Evolutionary conservation across 2,329 filamentous ascomycete genomes (phyloP).

Genomic region (Thermoascus crustaceus): DNA sequence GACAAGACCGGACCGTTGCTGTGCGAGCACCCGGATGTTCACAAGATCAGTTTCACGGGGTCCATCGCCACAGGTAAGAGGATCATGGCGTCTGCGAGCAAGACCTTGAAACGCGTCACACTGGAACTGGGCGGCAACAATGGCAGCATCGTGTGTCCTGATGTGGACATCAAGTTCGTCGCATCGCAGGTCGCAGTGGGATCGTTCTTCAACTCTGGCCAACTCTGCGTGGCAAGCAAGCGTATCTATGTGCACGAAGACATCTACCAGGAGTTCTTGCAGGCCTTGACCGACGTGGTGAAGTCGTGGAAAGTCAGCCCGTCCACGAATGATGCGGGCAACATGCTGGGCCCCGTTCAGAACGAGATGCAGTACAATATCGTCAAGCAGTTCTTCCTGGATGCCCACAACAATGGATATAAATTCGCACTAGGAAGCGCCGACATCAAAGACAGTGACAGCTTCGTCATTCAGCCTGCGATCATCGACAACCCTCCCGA

Average conservation of each 20-base stretch:
- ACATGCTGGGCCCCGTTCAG: conserved; percentile 52
- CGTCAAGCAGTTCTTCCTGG: conserved; percentile 46
- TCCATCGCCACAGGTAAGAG: conserved; percentile 44
- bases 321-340: conserved; percentile 26
- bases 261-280: conserved; percentile 44
- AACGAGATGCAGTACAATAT: conserved; percentile 55
- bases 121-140: conserved; percentile 51
- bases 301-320: conserved; percentile 16
- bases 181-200: conserved; percentile 34
- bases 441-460: conserved; percentile 29
- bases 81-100: conserved; percentile 43
- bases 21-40: conserved; percentile 47
- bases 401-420: conserved; percentile 46
- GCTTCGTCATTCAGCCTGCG: conserved; percentile 49
- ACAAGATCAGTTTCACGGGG: conserved; percentile 53
- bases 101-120: conserved; percentile 47
- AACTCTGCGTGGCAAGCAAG: conserved; percentile 48
- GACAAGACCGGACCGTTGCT: conserved; percentile 48
- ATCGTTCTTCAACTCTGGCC: conserved; percentile 47
- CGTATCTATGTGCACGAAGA: conserved; percentile 50
- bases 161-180: conserved; percentile 39
- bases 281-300: conserved; percentile 37
- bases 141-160: conserved; percentile 45
- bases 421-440: conserved; percentile 43
- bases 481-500: conserved; percentile 49